Evolutionary conservation across 805 yeast species (phyloP).

Genomic region (Danielia reshetovae): DNA sequence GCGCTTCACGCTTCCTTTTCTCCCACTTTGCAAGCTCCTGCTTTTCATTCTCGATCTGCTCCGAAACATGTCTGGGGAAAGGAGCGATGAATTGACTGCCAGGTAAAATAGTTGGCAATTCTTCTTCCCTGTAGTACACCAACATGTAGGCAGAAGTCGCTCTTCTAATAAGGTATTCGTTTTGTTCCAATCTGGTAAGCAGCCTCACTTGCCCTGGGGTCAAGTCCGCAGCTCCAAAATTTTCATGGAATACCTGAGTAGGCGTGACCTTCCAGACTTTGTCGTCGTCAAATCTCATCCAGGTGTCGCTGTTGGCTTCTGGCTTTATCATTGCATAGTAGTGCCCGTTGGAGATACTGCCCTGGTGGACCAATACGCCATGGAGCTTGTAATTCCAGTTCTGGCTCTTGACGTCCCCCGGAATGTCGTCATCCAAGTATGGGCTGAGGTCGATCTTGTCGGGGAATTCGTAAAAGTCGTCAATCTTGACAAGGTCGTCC

Average conservation of each 20-base stretch:
- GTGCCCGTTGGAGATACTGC: conserved; percentile 94
- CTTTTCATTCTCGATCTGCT: conserved; percentile 59
- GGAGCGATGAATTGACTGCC: conserved; percentile 31
- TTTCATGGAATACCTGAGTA: conserved; percentile 84
- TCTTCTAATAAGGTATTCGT: conserved; percentile 60
- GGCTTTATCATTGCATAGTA: conserved; percentile 94
- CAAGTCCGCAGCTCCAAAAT: conserved; percentile 76
- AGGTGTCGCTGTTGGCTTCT: conserved; percentile 50
- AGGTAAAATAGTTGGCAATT: conserved; percentile 54
- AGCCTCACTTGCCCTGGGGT: conserved; percentile 45
- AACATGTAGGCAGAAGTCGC: conserved; percentile 97
- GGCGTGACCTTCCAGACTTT: conserved; percentile 84
- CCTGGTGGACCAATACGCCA: conserved; percentile 94
- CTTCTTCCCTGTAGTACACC: conserved; percentile 75
- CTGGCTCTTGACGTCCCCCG: conserved; percentile 40
- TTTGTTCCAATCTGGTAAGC: conserved; percentile 57
- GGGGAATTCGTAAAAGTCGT: conserved; percentile 89
- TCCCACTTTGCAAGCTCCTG: conserved; percentile 52
- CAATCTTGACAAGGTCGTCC: conserved; percentile 84
- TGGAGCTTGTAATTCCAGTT: conserved; percentile 80
- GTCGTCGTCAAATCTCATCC: conserved; percentile 96
- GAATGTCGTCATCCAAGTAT: conserved; percentile 59
- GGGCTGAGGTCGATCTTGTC: conserved; percentile 76
- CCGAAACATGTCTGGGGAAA: conserved; percentile 64
- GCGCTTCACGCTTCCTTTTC: conserved; percentile 63